Evolutionary conservation across 2,329 filamentous ascomycete genomes (phyloP), one percentile per base, ranked within the genome.

Genomic region (Diaporthe caulivora): DNA sequence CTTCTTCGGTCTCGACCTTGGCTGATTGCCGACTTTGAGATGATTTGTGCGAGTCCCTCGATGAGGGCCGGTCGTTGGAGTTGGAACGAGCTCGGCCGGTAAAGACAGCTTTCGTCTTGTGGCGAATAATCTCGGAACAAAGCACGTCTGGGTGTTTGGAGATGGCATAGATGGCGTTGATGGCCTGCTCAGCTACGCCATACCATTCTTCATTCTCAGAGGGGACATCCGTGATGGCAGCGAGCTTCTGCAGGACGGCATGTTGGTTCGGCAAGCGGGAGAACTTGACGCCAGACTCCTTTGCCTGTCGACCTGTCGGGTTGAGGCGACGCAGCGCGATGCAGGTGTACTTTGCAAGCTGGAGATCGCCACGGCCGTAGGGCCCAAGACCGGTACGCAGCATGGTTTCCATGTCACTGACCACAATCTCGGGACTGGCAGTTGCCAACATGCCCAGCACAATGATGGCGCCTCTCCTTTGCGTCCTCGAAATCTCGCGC

Each of bases 181-280:
- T 94, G 11, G 97, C 96, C 83, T 99, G 97, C 81, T 99, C 97
- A 26, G 97, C 95, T 55, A 98, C 92, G 4, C 97, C 97, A 78
- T 94, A 95, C 94, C 97, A 99, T 81, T 99, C 97, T 80, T 97
- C 97, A 84, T 92, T 97, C 74, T 97, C 92, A 0, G 95, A 96
- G 8, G 92, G 89, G 7, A 98, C 91, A 76, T 98, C 95, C 24
- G 93, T 92, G 78, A 98, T 95, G 26, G 93, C 92, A 13, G 95
- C 95, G 11, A 99, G 87, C 78, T 93, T 93, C 5, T 88, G 86
- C 37, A 98, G 86, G 24, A 98, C 93, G 11, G 95, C 95, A 80
- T 99, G 96, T 74, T 98, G 95, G 79, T 98, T 99, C 7, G 94
- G 90, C 54, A 99, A 87, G 73, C 96, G 94, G 17, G 94, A 92